Evolutionary conservation across 306 rosid genomes (phyloP), one percentile per base, ranked within the genome.

Genomic region (Abrus precatorius): DNA sequence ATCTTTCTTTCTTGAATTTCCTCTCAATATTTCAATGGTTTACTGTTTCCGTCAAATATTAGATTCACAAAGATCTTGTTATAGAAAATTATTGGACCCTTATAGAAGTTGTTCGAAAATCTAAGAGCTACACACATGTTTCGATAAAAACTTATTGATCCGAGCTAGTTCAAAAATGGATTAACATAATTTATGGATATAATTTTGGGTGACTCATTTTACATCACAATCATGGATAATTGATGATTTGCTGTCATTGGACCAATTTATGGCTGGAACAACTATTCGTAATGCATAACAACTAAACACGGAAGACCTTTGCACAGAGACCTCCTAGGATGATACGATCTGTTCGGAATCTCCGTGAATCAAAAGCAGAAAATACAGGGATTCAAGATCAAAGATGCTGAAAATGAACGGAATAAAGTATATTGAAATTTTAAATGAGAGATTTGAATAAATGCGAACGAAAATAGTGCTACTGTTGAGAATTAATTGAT

Each of bases 181-280:
- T 66, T 43, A 14, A 43, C 14, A 44, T 44, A 20, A 41, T 8
- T 65, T 65, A 7, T 0, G 2, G 34, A 41, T 3, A 34, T 36
- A 2, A 20, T 20, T 20, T 20, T 20, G 20, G n/a, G n/a, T 20
- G 36, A 66, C 53, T 40, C 34, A 11, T 41, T 66, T 66, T 41
- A 27, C 72, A 66, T 66, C 52, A 41, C 71, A 30, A 41, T 43
- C 38, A 67, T 28, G 56, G 34, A 28, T 20, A 36, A 47, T 40
- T 27, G 36, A 59, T 12, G 54, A 49, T 80, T 60, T 61, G 65
- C 65, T 71, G 78, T 80, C 78, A 71, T 1, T 3, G 4, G 71
- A 79, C 12, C 53, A 61, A 71, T n/a, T 30, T 70, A 45, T 43
- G 10, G 34, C 71, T 65, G 71, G n/a, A 64, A 64, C 32, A 6